A percentile compares a stretch with the other conserved stretches of the same genome.
Evolutionary conservation across 148 eudicot species (phyloP).

Genomic region (Rhododendron griersonianum): DNA sequence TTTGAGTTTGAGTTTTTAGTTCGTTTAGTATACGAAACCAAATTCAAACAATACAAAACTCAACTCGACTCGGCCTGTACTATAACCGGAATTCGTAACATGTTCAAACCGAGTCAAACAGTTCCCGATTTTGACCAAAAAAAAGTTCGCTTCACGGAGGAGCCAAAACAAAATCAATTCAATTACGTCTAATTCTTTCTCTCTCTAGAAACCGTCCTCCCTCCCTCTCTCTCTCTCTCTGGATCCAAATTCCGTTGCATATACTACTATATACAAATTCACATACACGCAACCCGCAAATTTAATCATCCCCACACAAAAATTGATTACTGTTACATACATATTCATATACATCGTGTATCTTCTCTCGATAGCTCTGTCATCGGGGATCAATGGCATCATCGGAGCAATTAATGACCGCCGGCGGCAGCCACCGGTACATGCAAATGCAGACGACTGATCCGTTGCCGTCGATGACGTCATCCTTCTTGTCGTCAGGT

Average conservation of each 20-base stretch:
- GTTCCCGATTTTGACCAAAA: neutral
- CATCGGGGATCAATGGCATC: slow-evolving; percentile 38
- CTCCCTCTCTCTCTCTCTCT: neutral
- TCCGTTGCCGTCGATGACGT: slow-evolving; percentile 28
- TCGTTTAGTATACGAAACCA: too few species aligned
- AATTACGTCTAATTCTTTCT: neutral
- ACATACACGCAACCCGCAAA: neutral
- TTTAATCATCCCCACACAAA: neutral
- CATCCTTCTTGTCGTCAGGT: slow-evolving; percentile 39
- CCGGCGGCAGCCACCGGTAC: slow-evolving; percentile 49
- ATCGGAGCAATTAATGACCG: slow-evolving; percentile 58
- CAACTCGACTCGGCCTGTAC: too few species aligned
- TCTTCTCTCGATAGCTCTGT: neutral
- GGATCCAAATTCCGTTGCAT: neutral
- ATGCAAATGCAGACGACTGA: slow-evolving; percentile 54
- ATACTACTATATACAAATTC: neutral
- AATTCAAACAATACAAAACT: too few species aligned
- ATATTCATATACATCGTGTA: neutral
- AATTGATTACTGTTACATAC: neutral
- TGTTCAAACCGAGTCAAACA: neutral
- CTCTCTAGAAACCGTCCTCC: neutral
- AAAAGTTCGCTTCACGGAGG: neutral
- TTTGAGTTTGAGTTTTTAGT: too few species aligned
- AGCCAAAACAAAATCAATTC: neutral
- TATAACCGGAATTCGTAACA: neutral